Conservation (phyloP, 2,329 filamentous ascomycete species). For the Pestalotiopsis sp. region DNA sequence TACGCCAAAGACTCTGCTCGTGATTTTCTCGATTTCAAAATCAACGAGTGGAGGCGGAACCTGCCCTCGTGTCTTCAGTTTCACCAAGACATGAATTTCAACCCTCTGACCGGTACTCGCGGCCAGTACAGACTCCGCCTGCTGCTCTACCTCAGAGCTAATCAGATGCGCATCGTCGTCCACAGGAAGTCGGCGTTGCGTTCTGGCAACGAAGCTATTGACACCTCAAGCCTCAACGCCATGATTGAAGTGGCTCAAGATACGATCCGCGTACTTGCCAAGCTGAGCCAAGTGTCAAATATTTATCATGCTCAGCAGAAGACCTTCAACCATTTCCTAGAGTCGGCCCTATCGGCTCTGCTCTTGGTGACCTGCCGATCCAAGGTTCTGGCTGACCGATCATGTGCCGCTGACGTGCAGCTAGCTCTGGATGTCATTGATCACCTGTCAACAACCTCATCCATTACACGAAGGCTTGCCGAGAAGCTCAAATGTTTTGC, state of each 20-base stretch:
- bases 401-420: background rate
- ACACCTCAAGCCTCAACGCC: constrained; percentile 6
- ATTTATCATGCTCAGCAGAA: constrained; percentile 11
- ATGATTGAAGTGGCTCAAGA: constrained; percentile 10
- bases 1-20: constrained; percentile 9
- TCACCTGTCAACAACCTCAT: background rate
- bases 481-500: constrained; percentile 5
- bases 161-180: constrained; percentile 9
- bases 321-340: constrained; percentile 12
- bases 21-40: constrained; percentile 4
- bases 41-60: constrained; percentile 6
- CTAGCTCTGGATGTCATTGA: constrained; percentile 1
- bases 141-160: constrained; percentile 9
- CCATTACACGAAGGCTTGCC: constrained; percentile 3
- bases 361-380: constrained; percentile 1
- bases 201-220: background rate
- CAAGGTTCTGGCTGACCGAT: background rate
- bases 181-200: constrained; percentile 3
- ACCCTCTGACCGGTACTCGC: constrained; percentile 1
- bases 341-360: constrained; percentile 4
- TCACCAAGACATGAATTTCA: background rate
- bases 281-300: constrained; percentile 1
- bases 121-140: constrained; percentile 10
- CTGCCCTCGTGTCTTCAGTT: background rate
- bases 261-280: constrained; percentile 5